Evolutionary conservation across 2,329 filamentous ascomycete genomes (phyloP), one percentile per base, ranked within the genome.

Genomic region (Colletotrichum sp.): DNA sequence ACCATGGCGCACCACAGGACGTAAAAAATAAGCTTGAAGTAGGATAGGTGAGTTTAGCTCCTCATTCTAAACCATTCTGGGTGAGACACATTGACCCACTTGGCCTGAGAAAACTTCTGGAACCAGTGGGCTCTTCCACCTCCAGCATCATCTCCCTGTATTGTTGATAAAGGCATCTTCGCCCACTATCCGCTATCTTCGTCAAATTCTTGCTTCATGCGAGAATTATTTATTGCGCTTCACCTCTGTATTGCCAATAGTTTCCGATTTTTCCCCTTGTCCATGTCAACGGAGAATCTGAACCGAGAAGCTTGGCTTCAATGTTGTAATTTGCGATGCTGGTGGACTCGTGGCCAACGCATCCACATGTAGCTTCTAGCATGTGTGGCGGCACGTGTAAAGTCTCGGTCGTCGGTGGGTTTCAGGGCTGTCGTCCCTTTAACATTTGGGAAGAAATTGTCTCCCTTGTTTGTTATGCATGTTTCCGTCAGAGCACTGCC

Each of bases 11-110:
- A 15, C 18, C 15, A 30, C 63, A 38, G 12, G 10, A 28, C 32
- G 24, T 15, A 34, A 57, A 55, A 66, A 61, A 30, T 75, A 68
- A 60, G 69, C 58, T 73, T 73, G 64, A 75, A 68, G 73, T 28
- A 26, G 32, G 32, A 24, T 48, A 48, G n/a, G 43, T 48, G 43
- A 34, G 34, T 58, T 32, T 52, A 68, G 70, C 57, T 52, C 24
- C 15, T 58, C n/a, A 26, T 52, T 48, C 26, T 32, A 18, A 48
- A 34, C 63, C 26, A 26, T 48, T 65, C 43, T 73, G 26, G 48
- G 63, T 24, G 57, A 69, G 64, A 75, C 58, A 68, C 21, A 12
- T 16, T 28, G 64, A 65, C 64, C 70, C 73, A 73, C 73, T 72
- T 32, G 18, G 32, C 57, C 9, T 16, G 36, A 52, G 18, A 69